phyloP scores from a whole-genome alignment of 139 green algal species.

The Chlorella sp. region DNA sequence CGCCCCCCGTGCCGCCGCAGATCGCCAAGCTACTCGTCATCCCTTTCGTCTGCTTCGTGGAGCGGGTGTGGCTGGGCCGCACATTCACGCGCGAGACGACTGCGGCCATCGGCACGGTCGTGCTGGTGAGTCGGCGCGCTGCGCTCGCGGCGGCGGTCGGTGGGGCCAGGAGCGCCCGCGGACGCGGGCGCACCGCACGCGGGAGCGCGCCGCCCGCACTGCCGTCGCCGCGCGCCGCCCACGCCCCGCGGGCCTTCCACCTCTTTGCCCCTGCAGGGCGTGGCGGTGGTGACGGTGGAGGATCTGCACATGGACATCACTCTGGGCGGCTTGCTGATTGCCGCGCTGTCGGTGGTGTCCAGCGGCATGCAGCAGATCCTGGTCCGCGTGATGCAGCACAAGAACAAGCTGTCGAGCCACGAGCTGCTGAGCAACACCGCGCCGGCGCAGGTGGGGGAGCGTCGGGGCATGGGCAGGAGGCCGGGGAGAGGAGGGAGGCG shows the following conservation, averaged over 20 bases:
- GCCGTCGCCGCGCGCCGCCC: too few relatives aligned
- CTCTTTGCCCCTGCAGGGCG: conserved; percentile 61
- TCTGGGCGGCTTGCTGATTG: conserved; percentile 71
- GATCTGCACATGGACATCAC: conserved; percentile 72
- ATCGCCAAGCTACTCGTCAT: conserved; percentile 97
- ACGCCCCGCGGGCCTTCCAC: too few relatives aligned
- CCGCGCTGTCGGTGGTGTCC: conserved; percentile 78
- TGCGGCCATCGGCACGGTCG: conserved; percentile 63
- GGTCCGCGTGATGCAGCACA: conserved; percentile 84
- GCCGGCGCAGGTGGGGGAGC: conserved; percentile 64
- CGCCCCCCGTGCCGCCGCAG: conserved; percentile 35
- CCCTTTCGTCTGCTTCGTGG: conserved; percentile 87
- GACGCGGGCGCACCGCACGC: too few relatives aligned
- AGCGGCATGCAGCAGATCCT: conserved; percentile 93
- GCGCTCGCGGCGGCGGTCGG: conserved; percentile 80
- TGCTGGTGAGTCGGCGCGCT: conserved; percentile 77
- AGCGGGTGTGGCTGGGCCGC: conserved; percentile 75
- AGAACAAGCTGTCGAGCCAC: conserved; percentile 73
- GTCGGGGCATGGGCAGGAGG: too few relatives aligned
- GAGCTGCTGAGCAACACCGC: conserved; percentile 89
- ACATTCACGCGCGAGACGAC: conserved; percentile 55
- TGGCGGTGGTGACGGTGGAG: conserved; percentile 74
- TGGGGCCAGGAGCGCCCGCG: too few relatives aligned
- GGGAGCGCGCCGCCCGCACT: too few relatives aligned
- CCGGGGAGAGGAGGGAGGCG: background rate